Evolutionary conservation across 2,329 filamentous ascomycete genomes (phyloP).

Genomic region (Clarireedia homoeocarpa): DNA sequence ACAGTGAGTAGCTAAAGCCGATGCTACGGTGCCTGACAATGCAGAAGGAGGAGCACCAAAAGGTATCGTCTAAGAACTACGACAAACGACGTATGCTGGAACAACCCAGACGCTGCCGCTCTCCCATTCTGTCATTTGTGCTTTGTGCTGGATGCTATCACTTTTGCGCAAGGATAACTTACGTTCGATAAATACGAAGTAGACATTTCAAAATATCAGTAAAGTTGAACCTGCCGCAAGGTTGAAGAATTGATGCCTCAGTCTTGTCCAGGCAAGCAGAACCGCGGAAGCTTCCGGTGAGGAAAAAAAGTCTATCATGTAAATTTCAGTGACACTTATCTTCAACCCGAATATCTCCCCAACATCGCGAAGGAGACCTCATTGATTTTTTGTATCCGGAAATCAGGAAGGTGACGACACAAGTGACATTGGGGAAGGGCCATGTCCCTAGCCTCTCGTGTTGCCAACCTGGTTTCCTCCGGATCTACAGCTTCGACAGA

Average conservation of each 20-base stretch:
- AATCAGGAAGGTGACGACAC: slow-evolving; percentile 1
- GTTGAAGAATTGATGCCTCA: neutral
- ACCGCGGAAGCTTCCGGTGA: slow-evolving; percentile 8
- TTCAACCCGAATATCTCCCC: neutral
- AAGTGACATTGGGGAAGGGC: slow-evolving; percentile 30
- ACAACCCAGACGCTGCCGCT: too few species aligned
- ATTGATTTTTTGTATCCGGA: neutral
- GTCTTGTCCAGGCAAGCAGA: neutral
- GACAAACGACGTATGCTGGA: too few species aligned
- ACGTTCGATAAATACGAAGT: too few species aligned
- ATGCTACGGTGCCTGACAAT: too few species aligned
- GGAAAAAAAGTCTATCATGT: slow-evolving; percentile 4
- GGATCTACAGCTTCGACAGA: slow-evolving; percentile 21
- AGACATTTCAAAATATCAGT: too few species aligned
- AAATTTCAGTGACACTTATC: neutral
- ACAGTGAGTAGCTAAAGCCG: too few species aligned
- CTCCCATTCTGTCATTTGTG: too few species aligned
- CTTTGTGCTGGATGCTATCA: too few species aligned
- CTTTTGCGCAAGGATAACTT: too few species aligned
- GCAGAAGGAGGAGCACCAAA: too few species aligned
- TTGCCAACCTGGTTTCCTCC: slow-evolving; percentile 44
- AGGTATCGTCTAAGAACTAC: too few species aligned
- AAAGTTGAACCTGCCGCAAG: neutral
- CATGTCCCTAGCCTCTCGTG: slow-evolving; percentile 51
- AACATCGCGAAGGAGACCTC: neutral